Percentiles rank a stretch among this genome's conserved stretches.
phyloP scores from a whole-genome alignment of 139 green algal genomes.

The Chlorella sp. region DNA sequence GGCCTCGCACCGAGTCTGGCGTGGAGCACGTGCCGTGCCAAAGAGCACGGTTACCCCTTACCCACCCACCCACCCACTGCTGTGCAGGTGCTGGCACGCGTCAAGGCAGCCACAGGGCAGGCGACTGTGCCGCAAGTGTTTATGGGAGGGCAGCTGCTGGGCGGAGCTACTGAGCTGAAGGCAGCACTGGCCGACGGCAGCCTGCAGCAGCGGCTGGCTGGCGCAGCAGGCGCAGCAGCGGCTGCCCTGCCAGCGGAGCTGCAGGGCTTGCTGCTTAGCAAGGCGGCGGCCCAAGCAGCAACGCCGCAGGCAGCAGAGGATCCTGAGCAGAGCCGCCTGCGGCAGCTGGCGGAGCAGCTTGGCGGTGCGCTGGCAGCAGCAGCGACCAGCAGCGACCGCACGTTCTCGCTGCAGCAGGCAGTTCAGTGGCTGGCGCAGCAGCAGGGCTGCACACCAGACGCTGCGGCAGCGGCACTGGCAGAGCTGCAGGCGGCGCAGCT shows the following conservation, averaged over 20 bases:
- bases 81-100: constrained; percentile 41
- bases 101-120: constrained; percentile 69
- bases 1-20: too few species aligned
- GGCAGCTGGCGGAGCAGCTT: neutral
- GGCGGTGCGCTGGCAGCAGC: neutral
- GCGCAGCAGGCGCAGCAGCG: neutral
- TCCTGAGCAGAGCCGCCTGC: neutral
- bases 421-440: constrained; percentile 33
- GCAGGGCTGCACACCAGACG: neutral
- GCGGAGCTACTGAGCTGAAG: constrained; percentile 75
- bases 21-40: too few species aligned
- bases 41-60: too few species aligned
- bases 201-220: constrained; percentile 46
- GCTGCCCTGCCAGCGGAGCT: constrained; percentile 20
- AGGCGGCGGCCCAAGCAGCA: neutral
- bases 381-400: neutral
- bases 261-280: neutral
- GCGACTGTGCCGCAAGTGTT: constrained; percentile 89
- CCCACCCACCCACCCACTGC: neutral
- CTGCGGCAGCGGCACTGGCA: neutral
- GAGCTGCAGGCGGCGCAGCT: constrained; percentile 46
- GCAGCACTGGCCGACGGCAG: constrained; percentile 44
- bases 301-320: neutral
- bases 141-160: constrained; percentile 69
- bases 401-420: constrained; percentile 26